Evolutionary conservation across 441 rosid species (phyloP).

Genomic region (Corymbia calophylla): DNA sequence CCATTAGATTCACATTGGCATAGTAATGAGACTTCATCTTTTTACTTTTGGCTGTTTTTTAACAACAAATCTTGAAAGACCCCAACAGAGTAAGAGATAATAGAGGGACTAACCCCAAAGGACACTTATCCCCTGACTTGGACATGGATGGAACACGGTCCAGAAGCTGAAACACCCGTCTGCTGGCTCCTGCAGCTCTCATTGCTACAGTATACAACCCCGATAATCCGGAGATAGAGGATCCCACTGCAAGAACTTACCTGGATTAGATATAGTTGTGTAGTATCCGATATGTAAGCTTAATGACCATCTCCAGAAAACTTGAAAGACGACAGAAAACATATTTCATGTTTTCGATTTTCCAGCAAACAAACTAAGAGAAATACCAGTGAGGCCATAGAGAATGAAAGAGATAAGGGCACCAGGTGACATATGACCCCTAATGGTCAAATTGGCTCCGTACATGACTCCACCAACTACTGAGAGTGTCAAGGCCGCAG

Average conservation of each 20-base stretch:
- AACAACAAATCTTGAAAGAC: neutral
- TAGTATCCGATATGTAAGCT: neutral
- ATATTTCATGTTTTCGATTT: neutral
- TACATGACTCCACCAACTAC: constrained; percentile 70
- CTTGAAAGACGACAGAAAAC: neutral
- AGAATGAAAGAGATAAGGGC: constrained; percentile 93
- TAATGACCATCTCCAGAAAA: neutral
- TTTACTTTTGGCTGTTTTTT: neutral
- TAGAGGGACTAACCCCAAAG: constrained; percentile 44
- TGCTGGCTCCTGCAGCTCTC: constrained; percentile 96
- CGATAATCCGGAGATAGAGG: constrained; percentile 62
- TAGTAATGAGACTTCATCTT: neutral
- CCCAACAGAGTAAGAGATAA: neutral
- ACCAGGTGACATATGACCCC: constrained; percentile 77
- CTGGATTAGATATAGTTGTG: neutral
- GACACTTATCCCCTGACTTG: constrained; percentile 70
- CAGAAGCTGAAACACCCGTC: constrained; percentile 87
- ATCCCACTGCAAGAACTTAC: constrained; percentile 60
- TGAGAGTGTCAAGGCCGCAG: constrained; percentile 81
- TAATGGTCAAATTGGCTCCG: constrained; percentile 82
- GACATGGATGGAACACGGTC: constrained; percentile 82
- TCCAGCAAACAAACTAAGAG: neutral
- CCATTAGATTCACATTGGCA: neutral
- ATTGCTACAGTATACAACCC: constrained; percentile 76
- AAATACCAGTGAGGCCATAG: constrained; percentile 77